Conservation (phyloP, 2,329 filamentous ascomycete genomes). For the Aspergillus calidoustus region DNA sequence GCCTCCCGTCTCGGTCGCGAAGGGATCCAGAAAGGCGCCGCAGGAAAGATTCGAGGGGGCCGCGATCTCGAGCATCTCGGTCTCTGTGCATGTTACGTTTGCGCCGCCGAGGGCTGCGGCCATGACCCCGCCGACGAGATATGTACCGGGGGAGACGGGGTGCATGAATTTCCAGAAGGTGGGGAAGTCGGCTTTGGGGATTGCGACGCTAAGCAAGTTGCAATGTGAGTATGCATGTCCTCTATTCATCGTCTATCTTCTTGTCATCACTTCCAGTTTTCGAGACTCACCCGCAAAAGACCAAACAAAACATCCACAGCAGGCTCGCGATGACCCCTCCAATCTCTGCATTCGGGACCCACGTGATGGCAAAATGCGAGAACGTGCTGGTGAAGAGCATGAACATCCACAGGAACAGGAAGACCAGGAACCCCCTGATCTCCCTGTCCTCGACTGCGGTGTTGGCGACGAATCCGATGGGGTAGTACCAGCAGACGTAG, state of each 20-base stretch:
- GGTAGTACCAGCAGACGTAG: conserved; percentile 13
- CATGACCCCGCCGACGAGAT: not conserved
- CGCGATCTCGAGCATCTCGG: not conserved
- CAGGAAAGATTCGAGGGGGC: not conserved
- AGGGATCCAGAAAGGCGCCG: not conserved
- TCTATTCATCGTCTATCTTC: too few relatives aligned
- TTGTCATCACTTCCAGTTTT: too few relatives aligned
- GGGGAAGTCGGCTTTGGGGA: not conserved
- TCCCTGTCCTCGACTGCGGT: not conserved
- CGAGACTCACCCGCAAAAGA: not conserved
- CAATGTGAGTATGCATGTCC: too few relatives aligned
- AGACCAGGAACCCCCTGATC: not conserved
- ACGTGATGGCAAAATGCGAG: not conserved
- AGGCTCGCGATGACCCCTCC: conserved; percentile 3
- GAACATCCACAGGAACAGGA: conserved; percentile 1
- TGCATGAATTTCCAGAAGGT: not conserved
- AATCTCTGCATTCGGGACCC: not conserved
- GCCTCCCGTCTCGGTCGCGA: not conserved
- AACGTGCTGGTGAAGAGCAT: conserved; percentile 1
- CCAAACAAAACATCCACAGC: not conserved
- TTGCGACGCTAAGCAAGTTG: not conserved
- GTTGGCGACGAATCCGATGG: not conserved
- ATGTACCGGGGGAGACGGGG: not conserved
- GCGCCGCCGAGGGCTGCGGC: not conserved
- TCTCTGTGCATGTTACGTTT: not conserved